Evolutionary conservation across 495 filamentous ascomycete species (phyloP).

Genomic region (Penicillium cinerascens): DNA sequence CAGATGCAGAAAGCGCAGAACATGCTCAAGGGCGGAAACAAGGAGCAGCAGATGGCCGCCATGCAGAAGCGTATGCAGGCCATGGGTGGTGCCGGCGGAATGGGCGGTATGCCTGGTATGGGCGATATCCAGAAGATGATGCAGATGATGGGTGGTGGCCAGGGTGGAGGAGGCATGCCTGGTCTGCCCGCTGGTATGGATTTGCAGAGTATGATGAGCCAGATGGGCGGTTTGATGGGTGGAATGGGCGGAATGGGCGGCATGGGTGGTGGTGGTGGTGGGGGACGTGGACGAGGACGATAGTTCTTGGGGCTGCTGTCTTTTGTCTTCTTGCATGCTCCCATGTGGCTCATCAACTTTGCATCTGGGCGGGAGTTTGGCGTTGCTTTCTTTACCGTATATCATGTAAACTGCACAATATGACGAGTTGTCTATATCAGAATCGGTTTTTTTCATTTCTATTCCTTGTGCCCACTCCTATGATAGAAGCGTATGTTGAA

Average conservation of each 20-base stretch:
- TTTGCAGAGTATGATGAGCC: constrained; percentile 80
- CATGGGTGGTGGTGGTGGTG: constrained; percentile 35
- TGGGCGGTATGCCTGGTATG: constrained; percentile 47
- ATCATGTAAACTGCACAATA: constrained; percentile 14
- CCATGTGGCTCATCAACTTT: constrained; percentile 19
- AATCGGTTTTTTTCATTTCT: not conserved
- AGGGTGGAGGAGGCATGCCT: constrained; percentile 48
- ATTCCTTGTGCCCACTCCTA: not conserved
- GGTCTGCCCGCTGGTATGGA: constrained; percentile 65
- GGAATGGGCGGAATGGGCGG: constrained; percentile 46
- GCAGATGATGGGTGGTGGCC: constrained; percentile 61
- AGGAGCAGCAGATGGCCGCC: constrained; percentile 89
- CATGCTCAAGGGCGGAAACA: constrained; percentile 82
- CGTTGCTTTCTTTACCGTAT: constrained; percentile 18
- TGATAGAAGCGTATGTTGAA: not conserved
- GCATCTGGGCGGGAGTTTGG: constrained; percentile 32
- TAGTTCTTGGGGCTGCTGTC: constrained; percentile 15
- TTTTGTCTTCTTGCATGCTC: constrained; percentile 8
- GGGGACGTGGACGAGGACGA: constrained; percentile 39
- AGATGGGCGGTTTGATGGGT: constrained; percentile 69
- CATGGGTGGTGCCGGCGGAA: constrained; percentile 69
- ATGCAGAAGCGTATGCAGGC: constrained; percentile 94
- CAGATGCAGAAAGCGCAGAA: constrained; percentile 93
- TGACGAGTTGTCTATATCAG: constrained; percentile 4
- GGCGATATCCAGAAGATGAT: constrained; percentile 80